Conservation (phyloP, 257 asterid species). For the Forsythia suspensa region DNA sequence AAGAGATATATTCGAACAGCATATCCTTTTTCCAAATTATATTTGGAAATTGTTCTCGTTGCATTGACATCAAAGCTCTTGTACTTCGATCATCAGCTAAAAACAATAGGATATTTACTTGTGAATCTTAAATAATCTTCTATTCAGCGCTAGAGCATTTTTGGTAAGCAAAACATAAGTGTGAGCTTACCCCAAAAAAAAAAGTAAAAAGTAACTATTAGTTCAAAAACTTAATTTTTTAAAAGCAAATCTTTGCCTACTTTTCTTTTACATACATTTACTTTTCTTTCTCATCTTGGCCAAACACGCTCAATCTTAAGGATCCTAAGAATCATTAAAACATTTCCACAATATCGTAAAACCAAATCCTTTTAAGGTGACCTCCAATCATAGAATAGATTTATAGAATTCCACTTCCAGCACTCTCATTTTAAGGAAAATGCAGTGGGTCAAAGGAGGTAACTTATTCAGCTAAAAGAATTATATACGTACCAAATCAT, state of each 20-base stretch:
- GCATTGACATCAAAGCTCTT: neutral
- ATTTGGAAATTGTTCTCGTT: neutral
- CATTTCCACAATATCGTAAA: neutral
- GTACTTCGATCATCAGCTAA: neutral
- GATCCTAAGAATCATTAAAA: neutral
- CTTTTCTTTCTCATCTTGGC: neutral
- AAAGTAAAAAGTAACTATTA: neutral
- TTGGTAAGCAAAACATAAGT: neutral
- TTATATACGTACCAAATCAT: conserved; percentile 72
- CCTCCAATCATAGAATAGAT: neutral
- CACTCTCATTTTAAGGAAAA: neutral
- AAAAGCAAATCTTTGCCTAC: neutral
- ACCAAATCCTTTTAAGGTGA: neutral
- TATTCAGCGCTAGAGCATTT: neutral
- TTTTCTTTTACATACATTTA: neutral
- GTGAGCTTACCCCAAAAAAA: neutral
- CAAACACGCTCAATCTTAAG: neutral
- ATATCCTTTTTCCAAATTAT: neutral
- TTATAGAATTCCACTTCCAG: neutral
- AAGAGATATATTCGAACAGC: neutral
- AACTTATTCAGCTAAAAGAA: neutral
- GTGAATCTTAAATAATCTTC: neutral
- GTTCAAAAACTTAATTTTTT: neutral
- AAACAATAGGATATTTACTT: neutral
- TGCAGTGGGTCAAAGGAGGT: neutral